These are phyloP conservation scores for Populus tremula DNA, from an alignment of 345 rosid species.

Conservation along the genomic window DNA sequence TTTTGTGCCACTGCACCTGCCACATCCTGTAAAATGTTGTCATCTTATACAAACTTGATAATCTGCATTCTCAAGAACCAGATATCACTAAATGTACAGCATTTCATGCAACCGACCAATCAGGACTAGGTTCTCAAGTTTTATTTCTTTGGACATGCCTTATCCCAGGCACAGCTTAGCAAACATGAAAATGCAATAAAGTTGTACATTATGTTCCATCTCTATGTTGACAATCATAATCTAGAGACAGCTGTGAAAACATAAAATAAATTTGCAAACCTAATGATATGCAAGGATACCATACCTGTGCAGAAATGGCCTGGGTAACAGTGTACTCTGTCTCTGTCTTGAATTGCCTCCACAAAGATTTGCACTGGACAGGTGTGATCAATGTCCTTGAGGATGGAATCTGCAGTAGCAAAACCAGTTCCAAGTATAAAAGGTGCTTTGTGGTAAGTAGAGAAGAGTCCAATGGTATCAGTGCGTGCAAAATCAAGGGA, in stretches of 20 bases:
- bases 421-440: constrained; percentile 5
- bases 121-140: background rate
- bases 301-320: constrained; percentile 98
- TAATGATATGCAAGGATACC: constrained; percentile 5
- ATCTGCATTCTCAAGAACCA: background rate
- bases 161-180: background rate
- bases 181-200: background rate
- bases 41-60: background rate
- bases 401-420: constrained; percentile 55
- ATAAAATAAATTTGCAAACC: background rate
- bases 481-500: background rate
- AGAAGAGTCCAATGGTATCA: background rate
- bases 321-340: constrained; percentile 92
- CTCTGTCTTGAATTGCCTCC: constrained; percentile 97
- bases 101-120: background rate
- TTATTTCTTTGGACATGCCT: background rate
- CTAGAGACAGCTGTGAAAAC: background rate
- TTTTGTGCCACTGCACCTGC: background rate
- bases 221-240: background rate
- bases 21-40: background rate
- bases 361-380: constrained; percentile 89
- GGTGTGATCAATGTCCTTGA: constrained; percentile 91
- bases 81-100: background rate
- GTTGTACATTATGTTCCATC: background rate
- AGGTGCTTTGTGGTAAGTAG: background rate